Base-by-base conservation (phyloP, 2,329 filamentous ascomycete species). In the Colletotrichum sp. region DNA sequence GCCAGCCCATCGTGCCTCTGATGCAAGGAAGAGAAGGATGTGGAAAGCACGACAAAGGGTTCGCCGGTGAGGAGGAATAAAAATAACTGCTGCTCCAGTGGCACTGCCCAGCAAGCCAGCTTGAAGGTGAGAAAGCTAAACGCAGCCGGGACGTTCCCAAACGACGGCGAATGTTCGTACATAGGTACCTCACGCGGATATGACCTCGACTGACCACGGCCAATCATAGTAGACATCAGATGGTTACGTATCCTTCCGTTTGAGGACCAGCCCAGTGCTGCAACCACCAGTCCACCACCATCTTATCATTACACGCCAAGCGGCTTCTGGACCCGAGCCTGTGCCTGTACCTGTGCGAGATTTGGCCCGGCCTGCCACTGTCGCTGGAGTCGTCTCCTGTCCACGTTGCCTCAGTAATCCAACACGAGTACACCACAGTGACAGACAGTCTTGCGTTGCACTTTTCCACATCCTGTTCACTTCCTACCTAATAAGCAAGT, bases 241-340 rank as follows among this genome's bases (percentile, higher is more conserved):
- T 28, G 49, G 49, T 69, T 69, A 69, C 66, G 66, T 69, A 69
- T 39, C 66, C 66, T 32, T 62, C 66, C 66, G 66, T 69, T 69
- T 69, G 66, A 69, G 28, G 30, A 55, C 12, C 49, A 67, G 64
- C 64, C 64, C 39, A 32, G 15, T 66, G 49, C 66, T 69, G 49
- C 65, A 52, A 39, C 34, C 34, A 18, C 34, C 34, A 39, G 34
- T 39, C 49, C 34, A 44, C 30, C 15, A 68, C 36, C 63, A 21
- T 66, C 39, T 30, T 39, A 30, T 26, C 34, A 49, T 30, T 62
- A 30, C 63, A 44, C 36, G 9, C 63, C 28, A 49, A 36, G 24
- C 60, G 32, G 60, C 32, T 59, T 28, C 24, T 59, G 55, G 55
- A 36, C 34, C 21, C 28, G 32, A 62, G 59, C n/a, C 30, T 13